These are phyloP conservation scores for Strobilomyces dryophilus DNA, from an alignment of 768 basidiomycete species.

Conservation along the genomic window DNA sequence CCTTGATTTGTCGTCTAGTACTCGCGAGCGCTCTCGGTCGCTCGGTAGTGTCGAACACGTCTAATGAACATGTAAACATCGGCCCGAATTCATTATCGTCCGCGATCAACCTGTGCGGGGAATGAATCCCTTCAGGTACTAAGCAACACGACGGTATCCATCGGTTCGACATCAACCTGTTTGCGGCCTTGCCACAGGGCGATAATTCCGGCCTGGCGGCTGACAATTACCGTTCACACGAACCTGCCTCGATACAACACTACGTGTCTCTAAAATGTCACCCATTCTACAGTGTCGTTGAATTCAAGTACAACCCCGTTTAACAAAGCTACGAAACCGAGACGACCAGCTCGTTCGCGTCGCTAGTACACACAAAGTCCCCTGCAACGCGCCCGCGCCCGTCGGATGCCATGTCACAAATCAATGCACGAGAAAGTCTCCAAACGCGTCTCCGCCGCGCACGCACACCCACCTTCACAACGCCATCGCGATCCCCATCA, in stretches of 20 bases:
- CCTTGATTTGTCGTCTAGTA: background rate
- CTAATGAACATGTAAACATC: background rate
- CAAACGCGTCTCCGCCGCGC: too few species aligned
- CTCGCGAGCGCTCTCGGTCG: background rate
- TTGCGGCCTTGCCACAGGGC: too few species aligned
- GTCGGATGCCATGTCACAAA: background rate
- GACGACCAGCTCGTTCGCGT: background rate
- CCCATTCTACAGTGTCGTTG: too few species aligned
- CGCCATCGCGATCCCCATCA: slow-evolving; percentile 55
- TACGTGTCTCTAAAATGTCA: too few species aligned
- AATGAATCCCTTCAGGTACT: background rate
- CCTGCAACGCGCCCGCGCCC: background rate
- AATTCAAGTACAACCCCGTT: too few species aligned
- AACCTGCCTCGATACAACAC: too few species aligned
- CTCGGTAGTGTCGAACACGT: background rate
- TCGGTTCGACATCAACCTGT: too few species aligned
- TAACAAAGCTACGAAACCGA: background rate
- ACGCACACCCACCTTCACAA: slow-evolving; percentile 26
- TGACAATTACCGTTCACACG: background rate
- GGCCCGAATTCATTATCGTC: background rate
- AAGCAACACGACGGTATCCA: too few species aligned
- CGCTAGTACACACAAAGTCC: background rate
- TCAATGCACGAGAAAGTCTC: background rate
- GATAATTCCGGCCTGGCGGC: too few species aligned
- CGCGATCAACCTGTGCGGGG: background rate